phyloP scores from a whole-genome alignment of 345 rosid genomes.

The Anastatica hierochuntica region DNA sequence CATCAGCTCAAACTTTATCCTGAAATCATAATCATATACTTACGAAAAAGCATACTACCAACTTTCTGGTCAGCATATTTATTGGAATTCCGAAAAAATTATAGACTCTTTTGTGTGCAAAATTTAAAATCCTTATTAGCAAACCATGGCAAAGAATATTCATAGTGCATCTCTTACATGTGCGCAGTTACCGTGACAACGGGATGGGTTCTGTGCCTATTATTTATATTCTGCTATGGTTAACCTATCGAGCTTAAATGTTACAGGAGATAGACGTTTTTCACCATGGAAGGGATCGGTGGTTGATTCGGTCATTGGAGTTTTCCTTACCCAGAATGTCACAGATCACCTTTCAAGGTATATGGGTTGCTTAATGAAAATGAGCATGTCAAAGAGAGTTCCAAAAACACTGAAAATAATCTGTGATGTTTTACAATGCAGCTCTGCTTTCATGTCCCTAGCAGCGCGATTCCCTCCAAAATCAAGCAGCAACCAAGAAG shows the following conservation, averaged over 20 bases:
- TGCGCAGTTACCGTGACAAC: neutral
- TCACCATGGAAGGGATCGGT: constrained; percentile 99
- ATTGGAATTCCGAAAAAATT: too few species aligned
- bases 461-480: constrained; percentile 67
- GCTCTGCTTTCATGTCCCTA: constrained; percentile 92
- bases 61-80: neutral
- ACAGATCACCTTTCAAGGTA: constrained; percentile 98
- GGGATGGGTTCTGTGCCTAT: neutral
- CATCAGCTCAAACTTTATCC: neutral
- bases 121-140: neutral
- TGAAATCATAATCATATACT: neutral
- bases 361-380: constrained; percentile 3
- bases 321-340: constrained; percentile 91
- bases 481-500: constrained; percentile 25
- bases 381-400: neutral
- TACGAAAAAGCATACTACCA: constrained; percentile 8
- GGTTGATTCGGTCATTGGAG: constrained; percentile 95
- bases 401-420: constrained; percentile 8
- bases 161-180: neutral
- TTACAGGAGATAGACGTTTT: constrained; percentile 89
- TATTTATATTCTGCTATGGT: neutral
- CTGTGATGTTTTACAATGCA: constrained; percentile 31
- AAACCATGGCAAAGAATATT: neutral
- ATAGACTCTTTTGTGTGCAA: too few species aligned
- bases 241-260: constrained; percentile 2